Evolutionary conservation across 305 asterid genomes (phyloP).

Genomic region (Ilex paraguariensis): DNA sequence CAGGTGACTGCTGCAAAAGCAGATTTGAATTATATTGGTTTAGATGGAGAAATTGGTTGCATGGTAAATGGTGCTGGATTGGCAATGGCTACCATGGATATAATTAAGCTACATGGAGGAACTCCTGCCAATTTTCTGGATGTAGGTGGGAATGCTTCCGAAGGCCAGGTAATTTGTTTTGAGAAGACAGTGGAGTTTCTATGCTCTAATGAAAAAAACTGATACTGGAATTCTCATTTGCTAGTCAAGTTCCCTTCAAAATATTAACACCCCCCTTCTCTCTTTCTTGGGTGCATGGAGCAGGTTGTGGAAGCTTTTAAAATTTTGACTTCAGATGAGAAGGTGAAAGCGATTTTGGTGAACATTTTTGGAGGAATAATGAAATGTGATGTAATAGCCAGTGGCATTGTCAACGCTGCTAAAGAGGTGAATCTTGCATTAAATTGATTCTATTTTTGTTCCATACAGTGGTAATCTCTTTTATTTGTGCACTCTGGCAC

Average conservation of each 20-base stretch:
- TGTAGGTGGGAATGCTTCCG: slow-evolving; percentile 99
- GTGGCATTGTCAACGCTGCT: slow-evolving; percentile 99
- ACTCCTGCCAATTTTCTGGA: slow-evolving; percentile 99
- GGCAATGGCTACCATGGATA: slow-evolving; percentile 99
- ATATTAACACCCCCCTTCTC: no score
- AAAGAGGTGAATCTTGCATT: slow-evolving; percentile 47
- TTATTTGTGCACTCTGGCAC: no score
- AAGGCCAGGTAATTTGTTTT: slow-evolving; percentile 59
- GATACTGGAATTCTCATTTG: no score
- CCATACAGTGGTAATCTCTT: no score
- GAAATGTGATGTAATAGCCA: slow-evolving; percentile 98
- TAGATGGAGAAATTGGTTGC: slow-evolving; percentile 99
- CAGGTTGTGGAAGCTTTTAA: slow-evolving; percentile 98
- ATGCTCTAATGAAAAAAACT: no score
- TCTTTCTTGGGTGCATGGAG: no score
- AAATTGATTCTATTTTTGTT: slow-evolving; percentile 6
- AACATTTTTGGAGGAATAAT: slow-evolving; percentile 99
- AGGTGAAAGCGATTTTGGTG: slow-evolving; percentile 95
- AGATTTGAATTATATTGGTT: slow-evolving; percentile 95
- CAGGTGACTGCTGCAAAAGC: slow-evolving; percentile 99
- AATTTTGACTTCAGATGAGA: slow-evolving; percentile 93
- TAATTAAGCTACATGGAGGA: slow-evolving; percentile 95
- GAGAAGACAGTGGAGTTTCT: no score
- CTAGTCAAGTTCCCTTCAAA: no score
- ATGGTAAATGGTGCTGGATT: slow-evolving; percentile 99